These are phyloP conservation scores for Pseudophaeomoniella oleicola DNA, from an alignment of 2,329 filamentous ascomycete species.

Conservation along the genomic window DNA sequence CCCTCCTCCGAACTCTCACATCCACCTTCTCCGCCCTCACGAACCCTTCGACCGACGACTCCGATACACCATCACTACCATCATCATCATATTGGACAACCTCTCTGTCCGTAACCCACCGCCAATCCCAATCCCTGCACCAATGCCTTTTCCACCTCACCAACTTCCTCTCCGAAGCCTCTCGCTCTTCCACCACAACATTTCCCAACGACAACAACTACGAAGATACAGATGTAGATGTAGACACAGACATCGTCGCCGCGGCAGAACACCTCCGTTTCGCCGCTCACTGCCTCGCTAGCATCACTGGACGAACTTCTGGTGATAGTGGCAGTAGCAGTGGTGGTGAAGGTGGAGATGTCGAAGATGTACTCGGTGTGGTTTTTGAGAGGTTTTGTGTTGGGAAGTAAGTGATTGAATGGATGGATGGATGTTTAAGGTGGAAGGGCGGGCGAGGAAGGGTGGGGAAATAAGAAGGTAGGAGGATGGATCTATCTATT, in stretches of 20 bases:
- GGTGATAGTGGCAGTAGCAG: slow-evolving; percentile 17
- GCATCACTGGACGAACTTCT: slow-evolving; percentile 76
- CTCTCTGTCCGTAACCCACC: slow-evolving; percentile 76
- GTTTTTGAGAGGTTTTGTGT: slow-evolving; percentile 80
- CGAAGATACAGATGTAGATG: too few relatives aligned
- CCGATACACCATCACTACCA: background rate
- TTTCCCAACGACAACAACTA: too few relatives aligned
- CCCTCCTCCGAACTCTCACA: slow-evolving; percentile 54
- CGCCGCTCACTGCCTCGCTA: slow-evolving; percentile 65
- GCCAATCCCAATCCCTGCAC: slow-evolving; percentile 68
- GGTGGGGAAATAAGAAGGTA: background rate
- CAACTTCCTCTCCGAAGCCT: slow-evolving; percentile 50
- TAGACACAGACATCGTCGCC: slow-evolving; percentile 59
- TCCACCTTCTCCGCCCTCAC: slow-evolving; percentile 58
- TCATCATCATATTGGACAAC: slow-evolving; percentile 45
- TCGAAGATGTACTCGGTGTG: slow-evolving; percentile 89
- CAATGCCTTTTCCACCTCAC: slow-evolving; percentile 59
- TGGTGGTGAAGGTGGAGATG: slow-evolving; percentile 45
- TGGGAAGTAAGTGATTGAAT: slow-evolving; percentile 27
- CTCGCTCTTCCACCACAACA: slow-evolving; percentile 8
- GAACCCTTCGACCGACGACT: slow-evolving; percentile 24
- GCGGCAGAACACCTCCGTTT: slow-evolving; percentile 78
- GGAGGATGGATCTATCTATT: slow-evolving; percentile 2
- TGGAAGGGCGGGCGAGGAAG: slow-evolving; percentile 1
- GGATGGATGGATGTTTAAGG: slow-evolving; percentile 1